These are phyloP conservation scores for Calonectria montana DNA, from an alignment of 2,329 filamentous ascomycete species.

Conservation along the genomic window DNA sequence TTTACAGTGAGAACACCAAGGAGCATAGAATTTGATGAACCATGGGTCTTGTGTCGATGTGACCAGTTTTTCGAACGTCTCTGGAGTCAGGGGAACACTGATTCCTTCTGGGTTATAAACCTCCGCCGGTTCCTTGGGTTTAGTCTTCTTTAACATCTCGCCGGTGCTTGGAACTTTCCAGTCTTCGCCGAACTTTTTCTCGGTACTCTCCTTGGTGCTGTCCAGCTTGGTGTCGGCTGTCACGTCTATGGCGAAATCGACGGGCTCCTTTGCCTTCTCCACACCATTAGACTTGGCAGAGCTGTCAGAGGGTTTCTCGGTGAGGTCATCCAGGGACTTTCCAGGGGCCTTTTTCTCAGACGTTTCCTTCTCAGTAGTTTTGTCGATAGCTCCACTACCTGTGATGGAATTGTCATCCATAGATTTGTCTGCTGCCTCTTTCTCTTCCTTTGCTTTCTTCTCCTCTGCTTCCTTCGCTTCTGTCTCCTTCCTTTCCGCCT, in stretches of 20 bases:
- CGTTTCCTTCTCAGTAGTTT: conserved; percentile 27
- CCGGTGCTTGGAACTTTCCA: conserved; percentile 47
- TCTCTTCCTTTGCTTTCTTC: conserved; percentile 3
- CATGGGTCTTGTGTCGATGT: conserved; percentile 91
- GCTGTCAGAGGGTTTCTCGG: conserved; percentile 29
- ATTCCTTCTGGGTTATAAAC: conserved; percentile 80
- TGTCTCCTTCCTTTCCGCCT: conserved; percentile 17
- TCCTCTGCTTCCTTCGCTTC: conserved; percentile 37
- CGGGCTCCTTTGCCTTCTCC: conserved; percentile 35
- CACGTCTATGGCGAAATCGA: conserved; percentile 26
- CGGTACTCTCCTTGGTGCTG: conserved; percentile 15
- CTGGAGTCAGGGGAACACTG: conserved; percentile 81
- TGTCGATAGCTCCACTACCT: conserved; percentile 31
- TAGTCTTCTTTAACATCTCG: conserved; percentile 45
- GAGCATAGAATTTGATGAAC: conserved; percentile 99
- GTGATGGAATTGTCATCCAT: neutral
- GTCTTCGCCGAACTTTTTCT: conserved; percentile 42
- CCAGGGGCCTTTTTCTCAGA: conserved; percentile 23
- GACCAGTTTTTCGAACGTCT: conserved; percentile 87
- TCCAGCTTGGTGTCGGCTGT: conserved; percentile 41
- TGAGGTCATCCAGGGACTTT: neutral
- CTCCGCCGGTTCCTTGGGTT: conserved; percentile 61
- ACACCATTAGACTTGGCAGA: conserved; percentile 41
- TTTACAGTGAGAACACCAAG: conserved; percentile 97
- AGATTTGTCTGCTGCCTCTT: conserved; percentile 21